phyloP scores from a whole-genome alignment of 345 rosid genomes.

The Pelargonium nanum region DNA sequence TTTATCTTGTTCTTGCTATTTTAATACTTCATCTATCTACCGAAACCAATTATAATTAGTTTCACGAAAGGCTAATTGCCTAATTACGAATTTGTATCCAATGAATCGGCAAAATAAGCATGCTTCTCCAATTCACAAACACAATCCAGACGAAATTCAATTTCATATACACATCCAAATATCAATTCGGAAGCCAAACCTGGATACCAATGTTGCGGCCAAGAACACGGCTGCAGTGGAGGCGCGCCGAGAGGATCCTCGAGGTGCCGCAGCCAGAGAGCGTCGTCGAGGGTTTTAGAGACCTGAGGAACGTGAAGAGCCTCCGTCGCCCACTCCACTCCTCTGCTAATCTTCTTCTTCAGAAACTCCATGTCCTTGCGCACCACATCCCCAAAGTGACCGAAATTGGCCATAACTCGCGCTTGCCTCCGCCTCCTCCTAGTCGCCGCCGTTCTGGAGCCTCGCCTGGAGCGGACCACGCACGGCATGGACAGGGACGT shows the following conservation, averaged over 20 bases:
- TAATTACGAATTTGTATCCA: background rate
- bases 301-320: slow-evolving; percentile 53
- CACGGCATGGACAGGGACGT: slow-evolving; percentile 14
- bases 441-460: slow-evolving; percentile 21
- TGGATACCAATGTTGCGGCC: slow-evolving; percentile 75
- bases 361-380: slow-evolving; percentile 54
- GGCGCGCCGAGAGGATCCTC: slow-evolving; percentile 50
- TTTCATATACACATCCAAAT: background rate
- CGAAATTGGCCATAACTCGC: slow-evolving; percentile 34
- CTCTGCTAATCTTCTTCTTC: slow-evolving; percentile 39
- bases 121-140: background rate
- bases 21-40: too few relatives aligned
- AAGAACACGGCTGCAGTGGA: slow-evolving; percentile 24
- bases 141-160: too few relatives aligned
- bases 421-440: slow-evolving; percentile 16
- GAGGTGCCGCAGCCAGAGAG: slow-evolving; percentile 64
- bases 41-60: too few relatives aligned
- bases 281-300: slow-evolving; percentile 45
- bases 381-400: slow-evolving; percentile 50
- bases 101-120: background rate
- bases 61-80: too few relatives aligned
- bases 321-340: slow-evolving; percentile 66
- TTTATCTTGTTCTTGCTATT: too few relatives aligned
- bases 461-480: slow-evolving; percentile 5
- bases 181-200: slow-evolving; percentile 22